Evolutionary conservation across 176 grass and related monocot species (phyloP), one percentile per base, ranked within the genome.

Genomic region (Avena eriantha): DNA sequence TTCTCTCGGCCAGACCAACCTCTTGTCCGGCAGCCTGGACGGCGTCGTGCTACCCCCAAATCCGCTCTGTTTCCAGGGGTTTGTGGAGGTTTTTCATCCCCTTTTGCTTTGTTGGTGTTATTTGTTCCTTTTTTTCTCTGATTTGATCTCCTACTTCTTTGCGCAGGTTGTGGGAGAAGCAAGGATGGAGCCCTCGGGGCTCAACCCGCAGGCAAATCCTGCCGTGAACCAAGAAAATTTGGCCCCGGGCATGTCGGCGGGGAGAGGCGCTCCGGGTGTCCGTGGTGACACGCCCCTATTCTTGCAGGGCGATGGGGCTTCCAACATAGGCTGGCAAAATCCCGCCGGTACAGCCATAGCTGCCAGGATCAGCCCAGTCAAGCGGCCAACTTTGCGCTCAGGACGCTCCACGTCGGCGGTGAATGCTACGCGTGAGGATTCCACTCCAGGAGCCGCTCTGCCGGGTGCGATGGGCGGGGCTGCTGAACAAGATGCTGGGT

Each of bases 171-270:
- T 81, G 70, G 50, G 70, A 63, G 60, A 76, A 88, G 43, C 76
- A 64, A 16, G 41, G 41, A 82, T 81, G 82, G 63, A 63, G 18
- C 74, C 79, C 68, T 76, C 85, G 65, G 69, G 35, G 21, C 67
- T 49, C n/a, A 87, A 80, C 26, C 69, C 76, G 82, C 77, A 33
- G 43, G 17, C 59, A 31, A 81, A 41, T 80, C 82, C 76, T 83
- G 24, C 63, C 18, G 59, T 81, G 45, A 80, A 61, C 51, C 36
- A n/a, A 43, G 69, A 70, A 0, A 51, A 80, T 84, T 87, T 59
- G 81, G 39, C 11, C 36, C 60, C 48, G 48, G 50, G 49, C 36
- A 80, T 79, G 73, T 74, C 74, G 15, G 29, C 58, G 23, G 81
- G 31, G 81, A 87, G 85, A 13, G 85, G 35, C 41, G 55, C 78